Conservation (phyloP, 805 yeast genomes). For the Kodamaea kakaduensis region DNA sequence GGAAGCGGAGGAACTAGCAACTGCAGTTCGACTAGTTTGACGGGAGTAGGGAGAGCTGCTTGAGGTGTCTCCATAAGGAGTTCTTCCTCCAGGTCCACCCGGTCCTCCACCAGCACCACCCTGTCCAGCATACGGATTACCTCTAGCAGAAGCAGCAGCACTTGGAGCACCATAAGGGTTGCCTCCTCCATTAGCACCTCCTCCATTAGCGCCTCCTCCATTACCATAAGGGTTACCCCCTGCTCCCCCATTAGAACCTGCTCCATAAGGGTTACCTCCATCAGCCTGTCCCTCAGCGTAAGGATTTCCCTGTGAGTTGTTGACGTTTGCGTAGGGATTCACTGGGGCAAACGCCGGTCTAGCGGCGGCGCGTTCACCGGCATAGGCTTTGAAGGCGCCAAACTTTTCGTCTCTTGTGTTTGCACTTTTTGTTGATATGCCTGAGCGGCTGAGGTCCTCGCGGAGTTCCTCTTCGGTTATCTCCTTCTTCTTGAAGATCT, state of each 20-base stretch:
- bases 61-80: neutral
- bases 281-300: conserved; percentile 4
- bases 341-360: conserved; percentile 39
- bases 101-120: conserved; percentile 5
- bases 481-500: conserved; percentile 47
- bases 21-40: neutral
- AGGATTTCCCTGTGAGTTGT: conserved; percentile 7
- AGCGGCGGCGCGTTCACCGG: conserved; percentile 36
- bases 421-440: conserved; percentile 32
- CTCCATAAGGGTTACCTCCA: conserved; percentile 4
- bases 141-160: conserved; percentile 2
- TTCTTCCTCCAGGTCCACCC: neutral
- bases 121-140: conserved; percentile 9
- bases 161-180: conserved; percentile 8
- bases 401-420: conserved; percentile 43
- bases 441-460: conserved; percentile 31
- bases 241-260: neutral
- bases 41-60: too few relatives aligned
- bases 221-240: conserved; percentile 5
- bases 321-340: conserved; percentile 38
- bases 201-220: neutral
- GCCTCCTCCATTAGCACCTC: neutral
- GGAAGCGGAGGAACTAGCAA: conserved; percentile 1
- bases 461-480: conserved; percentile 46
- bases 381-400: conserved; percentile 47